Percentiles rank a stretch among this genome's conserved stretches.
Evolutionary conservation across 1,139 yeast genomes (phyloP).

Genomic region (Pichia sp.): DNA sequence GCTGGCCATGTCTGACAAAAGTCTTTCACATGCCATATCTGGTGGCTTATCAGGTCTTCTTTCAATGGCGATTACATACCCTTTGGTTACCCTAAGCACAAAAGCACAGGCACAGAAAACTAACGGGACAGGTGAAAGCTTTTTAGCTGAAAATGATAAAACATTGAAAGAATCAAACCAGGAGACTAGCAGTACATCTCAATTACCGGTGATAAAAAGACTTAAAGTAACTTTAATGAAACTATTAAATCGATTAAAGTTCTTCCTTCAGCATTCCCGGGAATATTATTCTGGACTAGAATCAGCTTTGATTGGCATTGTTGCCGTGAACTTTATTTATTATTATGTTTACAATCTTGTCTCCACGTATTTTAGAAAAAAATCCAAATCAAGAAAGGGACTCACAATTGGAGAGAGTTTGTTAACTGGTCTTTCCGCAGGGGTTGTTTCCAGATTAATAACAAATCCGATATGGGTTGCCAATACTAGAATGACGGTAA

Average conservation of each 20-base stretch:
- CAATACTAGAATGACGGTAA: conserved; percentile 73
- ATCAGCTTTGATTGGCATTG: conserved; percentile 80
- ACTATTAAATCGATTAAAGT: conserved; percentile 3
- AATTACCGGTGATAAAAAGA: neutral
- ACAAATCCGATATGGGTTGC: conserved; percentile 98
- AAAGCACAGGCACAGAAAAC: conserved; percentile 60
- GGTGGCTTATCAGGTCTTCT: conserved; percentile 94
- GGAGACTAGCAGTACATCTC: neutral
- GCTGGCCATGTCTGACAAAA: conserved; percentile 12
- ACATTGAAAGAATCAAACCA: neutral
- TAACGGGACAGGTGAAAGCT: conserved; percentile 1
- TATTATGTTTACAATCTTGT: conserved; percentile 76
- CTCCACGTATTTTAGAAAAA: conserved; percentile 23
- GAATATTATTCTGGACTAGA: conserved; percentile 74
- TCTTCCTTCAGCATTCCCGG: conserved; percentile 4
- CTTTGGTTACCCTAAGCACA: conserved; percentile 76
- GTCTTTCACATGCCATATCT: conserved; percentile 77
- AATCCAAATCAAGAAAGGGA: conserved; percentile 25
- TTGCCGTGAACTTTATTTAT: conserved; percentile 79
- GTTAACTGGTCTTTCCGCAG: conserved; percentile 78
- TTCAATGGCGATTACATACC: conserved; percentile 79
- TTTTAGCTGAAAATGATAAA: neutral
- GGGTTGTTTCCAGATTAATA: conserved; percentile 73
- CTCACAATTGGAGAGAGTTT: conserved; percentile 67
- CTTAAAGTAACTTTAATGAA: conserved; percentile 16